Base-by-base conservation (phyloP, 1,284 basidiomycete genomes). In the Ceratobasidium sp. region DNA sequence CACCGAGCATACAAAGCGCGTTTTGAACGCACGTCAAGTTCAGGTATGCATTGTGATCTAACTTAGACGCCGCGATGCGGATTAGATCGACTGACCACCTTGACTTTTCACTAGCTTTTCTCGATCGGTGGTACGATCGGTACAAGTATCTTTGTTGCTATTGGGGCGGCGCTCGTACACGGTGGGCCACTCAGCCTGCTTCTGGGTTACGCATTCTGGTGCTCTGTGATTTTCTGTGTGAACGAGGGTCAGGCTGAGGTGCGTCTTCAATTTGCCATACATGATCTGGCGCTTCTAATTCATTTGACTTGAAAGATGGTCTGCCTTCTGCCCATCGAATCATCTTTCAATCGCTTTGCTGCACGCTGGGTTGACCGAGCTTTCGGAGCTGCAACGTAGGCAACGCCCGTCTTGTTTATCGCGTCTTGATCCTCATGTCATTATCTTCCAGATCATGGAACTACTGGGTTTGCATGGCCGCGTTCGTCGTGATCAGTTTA, bases 181-280 rank as follows among this genome's bases (percentile, higher is more conserved):
- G 66, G 66, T 22, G 66, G 66, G 14, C 66, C 66, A 13, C 54
- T 58, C 4, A 71, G 66, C 34, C 34, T 71, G 68, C 68, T 69
- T 71, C 46, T 75, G 16, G 66, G 54, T 19, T 75, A 65, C 56
- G 31, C 54, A 29, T 62, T 75, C 34, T 75, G 74, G 74, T 54
- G 66, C 48, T 69, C 66, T 27, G 74, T 75, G 27, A 62, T 68
- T 59, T 75, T 63, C 49, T 63, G 54, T 24, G 74, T 75, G 19
- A 75, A 75, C 27, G 74, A 75, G 37, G 74, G 74, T n/a, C 74
- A 75, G 46, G 74, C 74, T 2, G 74, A 75, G 54, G 66, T 71
- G 34, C 24, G 54, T 3, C 16, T 19, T 58, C 37, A 27, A 58
- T 58, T 58, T 59, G 29, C 13, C 53, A 34, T 31, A 19, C 39